These are phyloP conservation scores for Vigna reflexopilosa DNA, from an alignment of 306 rosid genomes.

Conservation along the genomic window DNA sequence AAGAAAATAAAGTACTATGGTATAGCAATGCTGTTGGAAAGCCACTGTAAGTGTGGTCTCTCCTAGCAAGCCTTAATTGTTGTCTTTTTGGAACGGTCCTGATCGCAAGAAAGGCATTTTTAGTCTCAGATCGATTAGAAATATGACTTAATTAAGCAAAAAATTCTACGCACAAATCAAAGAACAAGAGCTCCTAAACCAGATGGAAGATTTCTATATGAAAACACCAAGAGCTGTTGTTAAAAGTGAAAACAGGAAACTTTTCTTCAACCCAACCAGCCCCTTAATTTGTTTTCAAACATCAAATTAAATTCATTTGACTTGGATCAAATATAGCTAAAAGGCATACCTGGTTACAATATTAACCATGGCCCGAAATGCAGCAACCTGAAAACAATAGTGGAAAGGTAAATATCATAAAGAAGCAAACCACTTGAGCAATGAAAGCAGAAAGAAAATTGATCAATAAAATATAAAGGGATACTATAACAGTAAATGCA, in stretches of 20 bases:
- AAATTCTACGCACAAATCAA: neutral
- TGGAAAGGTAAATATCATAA: constrained; percentile 33
- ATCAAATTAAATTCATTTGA: constrained; percentile 38
- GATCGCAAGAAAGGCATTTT: no score
- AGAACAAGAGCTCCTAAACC: neutral
- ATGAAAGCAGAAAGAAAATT: constrained; percentile 7
- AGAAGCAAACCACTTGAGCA: constrained; percentile 35
- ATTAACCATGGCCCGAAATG: constrained; percentile 99
- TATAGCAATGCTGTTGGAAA: no score
- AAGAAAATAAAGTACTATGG: constrained; percentile 3
- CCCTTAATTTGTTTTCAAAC: constrained; percentile 7
- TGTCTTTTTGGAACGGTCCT: no score
- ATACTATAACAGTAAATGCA: constrained; percentile 27
- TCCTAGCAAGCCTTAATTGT: no score
- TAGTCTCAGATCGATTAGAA: no score
- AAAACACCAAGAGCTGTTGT: neutral
- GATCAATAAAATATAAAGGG: constrained; percentile 31
- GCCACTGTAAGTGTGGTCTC: neutral
- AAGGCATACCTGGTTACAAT: constrained; percentile 86
- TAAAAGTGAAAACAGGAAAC: neutral
- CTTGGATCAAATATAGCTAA: constrained; percentile 37
- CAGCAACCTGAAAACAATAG: constrained; percentile 84
- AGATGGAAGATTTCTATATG: neutral
- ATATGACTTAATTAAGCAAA: neutral
- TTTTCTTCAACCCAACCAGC: neutral